Conservation (phyloP, 139 green algal species). For the Volvox africanus region DNA sequence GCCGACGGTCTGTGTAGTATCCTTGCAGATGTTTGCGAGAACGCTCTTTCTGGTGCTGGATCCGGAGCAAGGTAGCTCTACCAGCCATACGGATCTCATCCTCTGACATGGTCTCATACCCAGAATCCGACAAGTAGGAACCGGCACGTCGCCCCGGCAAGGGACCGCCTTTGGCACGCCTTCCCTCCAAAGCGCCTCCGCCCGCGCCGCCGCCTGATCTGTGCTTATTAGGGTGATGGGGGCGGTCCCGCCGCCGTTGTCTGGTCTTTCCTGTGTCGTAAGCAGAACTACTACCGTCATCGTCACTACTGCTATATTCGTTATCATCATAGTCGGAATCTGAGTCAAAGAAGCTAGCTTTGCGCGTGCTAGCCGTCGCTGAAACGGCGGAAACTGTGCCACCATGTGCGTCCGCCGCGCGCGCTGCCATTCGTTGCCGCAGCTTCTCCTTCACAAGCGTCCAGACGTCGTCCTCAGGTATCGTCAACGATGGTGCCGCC, state of each 20-base stretch:
- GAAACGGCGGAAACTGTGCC: not conserved
- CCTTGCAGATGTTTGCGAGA: not conserved
- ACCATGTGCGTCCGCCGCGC: not conserved
- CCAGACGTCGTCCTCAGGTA: constrained; percentile 20
- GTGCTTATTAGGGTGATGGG: not conserved
- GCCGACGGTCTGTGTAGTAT: not conserved
- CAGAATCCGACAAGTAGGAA: not conserved
- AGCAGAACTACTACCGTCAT: not conserved
- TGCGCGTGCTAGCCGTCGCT: not conserved
- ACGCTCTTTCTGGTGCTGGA: not conserved
- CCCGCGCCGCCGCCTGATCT: not conserved
- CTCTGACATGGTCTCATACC: constrained; percentile 42
- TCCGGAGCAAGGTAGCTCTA: not conserved
- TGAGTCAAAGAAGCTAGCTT: not conserved
- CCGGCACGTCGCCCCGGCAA: not conserved
- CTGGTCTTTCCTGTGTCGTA: not conserved
- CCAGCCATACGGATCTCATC: not conserved
- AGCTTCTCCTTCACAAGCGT: constrained; percentile 32
- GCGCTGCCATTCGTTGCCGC: not conserved
- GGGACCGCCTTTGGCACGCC: not conserved
- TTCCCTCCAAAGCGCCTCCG: not conserved
- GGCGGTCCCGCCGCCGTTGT: not conserved
- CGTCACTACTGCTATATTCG: not conserved
- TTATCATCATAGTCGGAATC: not conserved
- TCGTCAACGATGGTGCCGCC: constrained; percentile 3